Evolutionary conservation across 768 basidiomycete species (phyloP), one percentile per base, ranked within the genome.

Genomic region (Mycena albidolilacea): DNA sequence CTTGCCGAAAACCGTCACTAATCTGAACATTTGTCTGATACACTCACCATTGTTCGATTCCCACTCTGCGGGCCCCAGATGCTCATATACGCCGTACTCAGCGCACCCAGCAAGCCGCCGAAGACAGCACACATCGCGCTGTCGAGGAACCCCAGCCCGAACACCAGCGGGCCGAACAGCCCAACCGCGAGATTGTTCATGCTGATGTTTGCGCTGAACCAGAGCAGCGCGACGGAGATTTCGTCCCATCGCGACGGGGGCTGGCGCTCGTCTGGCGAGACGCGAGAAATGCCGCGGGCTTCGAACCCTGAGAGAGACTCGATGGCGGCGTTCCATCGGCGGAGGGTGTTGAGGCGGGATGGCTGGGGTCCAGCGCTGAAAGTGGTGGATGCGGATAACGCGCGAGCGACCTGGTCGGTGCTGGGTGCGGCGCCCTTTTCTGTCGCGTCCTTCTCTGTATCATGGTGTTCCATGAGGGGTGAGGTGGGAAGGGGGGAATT

Each of bases 41-140:
- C 43, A 55, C 54, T 55, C 54, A 55, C 54, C 54, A 55, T 55
- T 30, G 54, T 55, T 30, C 54, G 23, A 35, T 55, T 55, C 30
- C 54, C 54, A 30, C 54, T 55, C 54, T 55, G 54, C 30, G 54
- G 54, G 11, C 54, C 54, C 54, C 54, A 55, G 35, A 55, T 55
- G 35, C 54, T 55, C 54, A 55, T 55, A 35, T 55, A 55, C 30
- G 54, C 54, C 23, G 54, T 55, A 23, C 54, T 55, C 9, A 55
- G 23, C 30, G 54, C 8, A 7, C 54, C 54, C 54, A 55, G 54
- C 23, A 55, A 14, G 2, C 54, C 54, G 5, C 54, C 54, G 30
- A 55, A 55, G 12, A 55, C 54, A 21, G 54, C 54, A 55, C 54
- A 55, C 54, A 55, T 55, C 30, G 54, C 54, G 35, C 54, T 55